Conservation (phyloP, 805 yeast species). For the Saccharomycopsis fermentans region DNA sequence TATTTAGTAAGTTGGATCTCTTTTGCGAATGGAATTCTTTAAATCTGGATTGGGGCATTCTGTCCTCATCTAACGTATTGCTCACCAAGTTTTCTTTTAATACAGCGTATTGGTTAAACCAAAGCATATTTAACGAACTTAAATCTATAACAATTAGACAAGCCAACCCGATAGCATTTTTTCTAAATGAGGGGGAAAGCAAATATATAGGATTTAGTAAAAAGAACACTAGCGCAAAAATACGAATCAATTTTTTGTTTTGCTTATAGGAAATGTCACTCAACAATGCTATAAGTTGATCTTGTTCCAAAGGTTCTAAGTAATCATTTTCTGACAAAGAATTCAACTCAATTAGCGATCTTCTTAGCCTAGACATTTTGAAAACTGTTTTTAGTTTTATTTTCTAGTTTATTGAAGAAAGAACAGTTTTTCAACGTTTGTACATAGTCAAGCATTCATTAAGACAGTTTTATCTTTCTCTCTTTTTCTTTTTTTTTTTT, state of each 20-base stretch:
- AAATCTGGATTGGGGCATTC: not conserved
- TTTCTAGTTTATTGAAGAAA: too few relatives aligned
- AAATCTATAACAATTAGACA: not conserved
- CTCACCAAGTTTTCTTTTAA: not conserved
- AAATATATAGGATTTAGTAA: slow-evolving; percentile 11
- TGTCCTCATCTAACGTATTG: not conserved
- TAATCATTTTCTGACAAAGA: slow-evolving; percentile 5
- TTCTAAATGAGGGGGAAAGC: slow-evolving; percentile 7
- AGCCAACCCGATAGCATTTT: not conserved
- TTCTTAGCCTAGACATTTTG: slow-evolving; percentile 8
- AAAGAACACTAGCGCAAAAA: slow-evolving; percentile 6
- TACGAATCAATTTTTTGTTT: not conserved
- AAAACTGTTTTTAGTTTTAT: not conserved
- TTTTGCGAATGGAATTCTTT: not conserved
- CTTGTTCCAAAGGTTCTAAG: slow-evolving; percentile 16
- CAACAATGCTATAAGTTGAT: slow-evolving; percentile 13
- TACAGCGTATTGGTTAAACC: slow-evolving; percentile 9
- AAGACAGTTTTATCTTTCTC: not conserved
- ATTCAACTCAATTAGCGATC: slow-evolving; percentile 6
- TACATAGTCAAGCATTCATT: too few relatives aligned
- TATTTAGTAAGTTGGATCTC: not conserved
- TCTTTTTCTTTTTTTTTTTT: not conserved
- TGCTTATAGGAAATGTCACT: slow-evolving; percentile 2
- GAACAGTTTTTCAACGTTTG: too few relatives aligned
- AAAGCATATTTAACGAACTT: slow-evolving; percentile 6